These are phyloP conservation scores for Salix udensis DNA, from an alignment of 345 rosid genomes.

Conservation along the genomic window DNA sequence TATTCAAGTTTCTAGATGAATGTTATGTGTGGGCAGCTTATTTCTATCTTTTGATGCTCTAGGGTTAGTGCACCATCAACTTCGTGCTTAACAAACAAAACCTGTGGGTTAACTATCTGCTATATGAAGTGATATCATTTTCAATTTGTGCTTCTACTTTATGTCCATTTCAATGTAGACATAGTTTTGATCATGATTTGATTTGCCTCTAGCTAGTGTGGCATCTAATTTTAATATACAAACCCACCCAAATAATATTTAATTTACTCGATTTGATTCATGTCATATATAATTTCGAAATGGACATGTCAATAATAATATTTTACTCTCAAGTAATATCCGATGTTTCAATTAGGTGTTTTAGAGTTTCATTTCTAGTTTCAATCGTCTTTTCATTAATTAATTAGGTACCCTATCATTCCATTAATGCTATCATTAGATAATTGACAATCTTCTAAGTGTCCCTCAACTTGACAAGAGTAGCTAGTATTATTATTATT, in stretches of 20 bases:
- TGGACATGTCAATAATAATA: no score
- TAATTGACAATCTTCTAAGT: background rate
- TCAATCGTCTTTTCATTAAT: background rate
- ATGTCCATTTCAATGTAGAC: background rate
- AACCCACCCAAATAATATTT: background rate
- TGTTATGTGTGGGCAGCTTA: background rate
- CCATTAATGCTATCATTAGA: constrained; percentile 1
- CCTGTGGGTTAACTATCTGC: background rate
- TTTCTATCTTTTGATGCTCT: background rate
- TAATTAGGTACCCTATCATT: background rate
- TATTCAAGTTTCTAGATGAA: background rate
- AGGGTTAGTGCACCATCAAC: background rate
- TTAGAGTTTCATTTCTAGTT: background rate
- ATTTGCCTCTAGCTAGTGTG: background rate
- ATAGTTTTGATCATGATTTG: background rate
- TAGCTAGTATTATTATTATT: background rate
- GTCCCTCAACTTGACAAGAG: background rate
- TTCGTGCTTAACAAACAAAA: background rate
- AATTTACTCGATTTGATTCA: no score
- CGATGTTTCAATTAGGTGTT: background rate
- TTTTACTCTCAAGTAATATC: no score
- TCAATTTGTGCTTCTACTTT: background rate
- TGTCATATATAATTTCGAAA: no score
- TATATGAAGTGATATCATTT: background rate
- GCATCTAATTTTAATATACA: background rate